These are phyloP conservation scores for Exophiala viscosa DNA, from an alignment of 2,329 filamentous ascomycete species.

Conservation along the genomic window DNA sequence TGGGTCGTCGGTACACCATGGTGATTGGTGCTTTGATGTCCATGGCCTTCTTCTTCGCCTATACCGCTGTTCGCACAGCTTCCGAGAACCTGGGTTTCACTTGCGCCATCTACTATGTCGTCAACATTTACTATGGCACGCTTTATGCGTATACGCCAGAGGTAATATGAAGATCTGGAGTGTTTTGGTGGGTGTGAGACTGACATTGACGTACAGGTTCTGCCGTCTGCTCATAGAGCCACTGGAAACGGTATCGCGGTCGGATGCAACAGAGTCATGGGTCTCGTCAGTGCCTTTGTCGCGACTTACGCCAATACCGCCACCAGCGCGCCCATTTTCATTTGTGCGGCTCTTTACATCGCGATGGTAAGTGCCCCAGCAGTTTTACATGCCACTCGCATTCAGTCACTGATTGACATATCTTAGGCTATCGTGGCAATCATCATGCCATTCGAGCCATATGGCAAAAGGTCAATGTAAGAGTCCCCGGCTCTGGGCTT, in stretches of 20 bases:
- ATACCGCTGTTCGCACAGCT: slow-evolving; percentile 63
- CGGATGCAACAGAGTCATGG: slow-evolving; percentile 69
- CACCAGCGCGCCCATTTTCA: slow-evolving; percentile 37
- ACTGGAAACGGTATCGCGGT: slow-evolving; percentile 73
- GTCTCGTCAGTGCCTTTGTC: slow-evolving; percentile 64
- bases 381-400: background rate
- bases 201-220: slow-evolving; percentile 7
- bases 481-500: slow-evolving; percentile 4
- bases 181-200: background rate
- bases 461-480: slow-evolving; percentile 27
- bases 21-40: slow-evolving; percentile 59
- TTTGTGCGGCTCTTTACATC: slow-evolving; percentile 36
- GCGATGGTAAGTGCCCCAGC: slow-evolving; percentile 32
- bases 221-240: slow-evolving; percentile 63
- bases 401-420: background rate
- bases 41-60: slow-evolving; percentile 69
- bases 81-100: slow-evolving; percentile 65
- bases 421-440: slow-evolving; percentile 21
- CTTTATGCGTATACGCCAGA: slow-evolving; percentile 75
- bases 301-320: slow-evolving; percentile 28
- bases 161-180: slow-evolving; percentile 49
- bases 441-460: slow-evolving; percentile 28
- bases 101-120: slow-evolving; percentile 66
- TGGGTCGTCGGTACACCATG: slow-evolving; percentile 72
- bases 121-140: slow-evolving; percentile 66